phyloP scores from a whole-genome alignment of 371 early-diverging fungal genomes.

The Mucor irregularis region DNA sequence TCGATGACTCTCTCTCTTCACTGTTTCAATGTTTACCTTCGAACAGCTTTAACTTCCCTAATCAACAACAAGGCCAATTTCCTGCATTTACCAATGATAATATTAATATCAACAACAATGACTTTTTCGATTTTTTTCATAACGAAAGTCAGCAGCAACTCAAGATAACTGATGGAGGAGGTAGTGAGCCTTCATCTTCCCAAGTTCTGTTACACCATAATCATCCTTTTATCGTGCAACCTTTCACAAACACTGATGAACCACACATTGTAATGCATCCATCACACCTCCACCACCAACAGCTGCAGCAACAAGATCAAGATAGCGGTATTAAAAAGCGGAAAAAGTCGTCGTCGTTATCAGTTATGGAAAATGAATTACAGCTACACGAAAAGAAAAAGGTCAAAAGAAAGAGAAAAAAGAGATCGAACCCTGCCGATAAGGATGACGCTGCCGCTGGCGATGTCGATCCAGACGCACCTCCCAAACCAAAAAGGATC shows the following conservation, averaged over 20 bases:
- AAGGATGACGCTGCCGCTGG: too few species aligned
- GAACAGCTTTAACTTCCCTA: background rate
- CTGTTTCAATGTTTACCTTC: background rate
- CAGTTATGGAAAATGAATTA: background rate
- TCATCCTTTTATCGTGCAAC: conserved; percentile 1
- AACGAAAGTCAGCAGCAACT: conserved; percentile 1
- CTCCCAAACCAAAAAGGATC: conserved; percentile 43
- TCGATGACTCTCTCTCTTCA: background rate
- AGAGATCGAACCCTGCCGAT: too few species aligned
- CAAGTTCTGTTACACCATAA: conserved; percentile 5
- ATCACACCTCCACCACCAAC: too few species aligned
- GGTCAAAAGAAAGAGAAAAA: conserved; percentile 1
- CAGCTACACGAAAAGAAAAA: conserved; percentile 1
- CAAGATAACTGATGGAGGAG: background rate
- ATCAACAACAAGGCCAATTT: background rate
- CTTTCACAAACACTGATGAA: conserved; percentile 3
- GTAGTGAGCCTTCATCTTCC: background rate
- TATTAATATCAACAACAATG: background rate
- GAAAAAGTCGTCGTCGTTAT: background rate
- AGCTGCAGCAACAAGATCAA: too few species aligned
- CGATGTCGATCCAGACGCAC: conserved; percentile 32
- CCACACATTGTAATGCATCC: background rate
- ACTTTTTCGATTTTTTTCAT: background rate
- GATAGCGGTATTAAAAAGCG: background rate
- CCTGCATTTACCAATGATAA: too few species aligned